Conservation (phyloP, 2,329 filamentous ascomycete species). For the Ceratocystis cubensis region DNA sequence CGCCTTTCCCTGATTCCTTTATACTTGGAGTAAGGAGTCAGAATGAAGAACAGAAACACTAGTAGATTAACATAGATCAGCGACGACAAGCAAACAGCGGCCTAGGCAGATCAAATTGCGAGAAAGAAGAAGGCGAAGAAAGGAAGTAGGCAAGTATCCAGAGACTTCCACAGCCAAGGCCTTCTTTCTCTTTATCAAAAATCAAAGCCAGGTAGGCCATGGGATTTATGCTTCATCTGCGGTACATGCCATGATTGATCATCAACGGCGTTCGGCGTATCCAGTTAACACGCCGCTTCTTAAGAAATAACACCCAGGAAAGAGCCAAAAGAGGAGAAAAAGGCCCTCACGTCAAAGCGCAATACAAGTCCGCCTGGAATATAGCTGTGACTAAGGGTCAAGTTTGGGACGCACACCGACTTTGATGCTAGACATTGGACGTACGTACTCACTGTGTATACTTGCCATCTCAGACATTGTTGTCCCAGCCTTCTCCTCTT, state of each 20-base stretch:
- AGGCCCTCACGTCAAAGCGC: neutral
- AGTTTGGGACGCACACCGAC: neutral
- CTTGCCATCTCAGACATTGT: neutral
- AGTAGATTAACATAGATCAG: neutral
- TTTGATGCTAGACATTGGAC: neutral
- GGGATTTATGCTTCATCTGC: neutral
- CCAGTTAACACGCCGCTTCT: neutral
- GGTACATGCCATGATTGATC: neutral
- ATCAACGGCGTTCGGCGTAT: neutral
- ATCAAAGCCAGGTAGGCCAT: neutral
- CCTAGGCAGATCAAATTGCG: neutral
- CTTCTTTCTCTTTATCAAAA: neutral
- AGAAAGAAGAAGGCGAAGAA: neutral
- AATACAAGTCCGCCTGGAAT: neutral
- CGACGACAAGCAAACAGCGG: neutral
- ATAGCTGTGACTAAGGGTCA: neutral
- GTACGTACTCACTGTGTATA: neutral
- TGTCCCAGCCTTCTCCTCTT: neutral
- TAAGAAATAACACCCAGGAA: neutral
- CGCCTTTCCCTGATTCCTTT: neutral
- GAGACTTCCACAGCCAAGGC: neutral
- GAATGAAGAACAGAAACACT: neutral
- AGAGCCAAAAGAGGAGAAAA: neutral
- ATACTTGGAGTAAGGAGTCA: neutral
- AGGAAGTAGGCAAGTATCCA: neutral